Evolutionary conservation across 331 rosid species (phyloP).

Genomic region (Prunus yedoensis): DNA sequence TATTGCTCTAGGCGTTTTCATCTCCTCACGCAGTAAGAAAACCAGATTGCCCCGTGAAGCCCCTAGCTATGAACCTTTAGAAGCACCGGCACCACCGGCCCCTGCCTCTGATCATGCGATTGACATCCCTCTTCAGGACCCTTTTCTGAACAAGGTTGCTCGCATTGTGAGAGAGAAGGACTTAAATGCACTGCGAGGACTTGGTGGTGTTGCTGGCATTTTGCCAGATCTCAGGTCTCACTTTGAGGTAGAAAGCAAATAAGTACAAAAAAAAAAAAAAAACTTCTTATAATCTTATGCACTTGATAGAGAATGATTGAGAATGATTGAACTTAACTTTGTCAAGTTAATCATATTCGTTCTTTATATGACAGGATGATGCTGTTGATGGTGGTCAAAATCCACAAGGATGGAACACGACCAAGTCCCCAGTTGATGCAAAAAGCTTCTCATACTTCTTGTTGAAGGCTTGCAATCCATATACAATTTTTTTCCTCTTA

Average conservation of each 20-base stretch:
- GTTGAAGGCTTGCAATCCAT: constrained; percentile 27
- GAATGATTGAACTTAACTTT: not conserved
- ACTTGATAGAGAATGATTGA: not conserved
- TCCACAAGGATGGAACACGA: not conserved
- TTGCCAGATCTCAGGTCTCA: constrained; percentile 14
- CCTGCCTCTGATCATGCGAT: not conserved
- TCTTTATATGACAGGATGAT: not conserved
- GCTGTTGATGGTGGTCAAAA: not conserved
- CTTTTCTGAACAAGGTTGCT: not conserved
- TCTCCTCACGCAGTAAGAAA: not conserved
- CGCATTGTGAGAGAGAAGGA: constrained; percentile 37
- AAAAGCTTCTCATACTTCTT: constrained; percentile 27
- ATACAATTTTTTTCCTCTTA: constrained; percentile 29
- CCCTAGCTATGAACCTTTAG: not conserved
- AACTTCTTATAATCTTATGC: not conserved
- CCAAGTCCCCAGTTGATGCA: constrained; percentile 1
- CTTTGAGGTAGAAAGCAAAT: constrained; percentile 34
- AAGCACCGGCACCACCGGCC: not conserved
- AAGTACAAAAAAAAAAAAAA: not conserved
- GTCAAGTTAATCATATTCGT: not conserved
- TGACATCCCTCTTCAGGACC: not conserved
- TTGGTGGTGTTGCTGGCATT: constrained; percentile 40
- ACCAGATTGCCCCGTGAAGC: not conserved
- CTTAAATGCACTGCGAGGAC: constrained; percentile 12
- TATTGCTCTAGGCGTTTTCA: not conserved